A percentile compares a stretch with the other conserved stretches of the same genome.
phyloP scores from a whole-genome alignment of 257 asterid genomes.

The Galeopsis tetrahit region DNA sequence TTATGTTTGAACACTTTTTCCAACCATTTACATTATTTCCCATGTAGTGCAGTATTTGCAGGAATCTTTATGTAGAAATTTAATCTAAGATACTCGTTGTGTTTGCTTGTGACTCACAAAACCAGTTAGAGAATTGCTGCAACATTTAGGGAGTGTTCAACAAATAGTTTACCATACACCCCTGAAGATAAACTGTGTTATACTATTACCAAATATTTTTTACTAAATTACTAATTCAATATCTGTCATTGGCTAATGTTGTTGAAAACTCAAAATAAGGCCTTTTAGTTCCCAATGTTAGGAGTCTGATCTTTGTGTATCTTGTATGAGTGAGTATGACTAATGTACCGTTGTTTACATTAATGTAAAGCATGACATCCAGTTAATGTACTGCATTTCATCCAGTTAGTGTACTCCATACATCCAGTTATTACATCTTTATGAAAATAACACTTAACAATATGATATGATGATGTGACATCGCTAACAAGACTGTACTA shows the following conservation, averaged over 20 bases:
- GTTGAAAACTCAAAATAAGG: not conserved
- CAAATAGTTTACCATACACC: not conserved
- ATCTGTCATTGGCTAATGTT: not conserved
- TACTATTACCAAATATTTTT: not conserved
- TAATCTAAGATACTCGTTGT: not conserved
- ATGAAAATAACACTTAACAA: conserved; percentile 14
- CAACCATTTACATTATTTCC: not conserved
- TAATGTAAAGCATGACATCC: conserved; percentile 3
- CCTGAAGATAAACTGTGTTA: not conserved
- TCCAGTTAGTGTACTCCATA: not conserved
- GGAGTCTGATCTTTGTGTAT: conserved; percentile 1
- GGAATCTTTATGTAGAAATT: not conserved
- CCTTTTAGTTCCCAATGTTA: not conserved
- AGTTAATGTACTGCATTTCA: not conserved
- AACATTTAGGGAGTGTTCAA: not conserved
- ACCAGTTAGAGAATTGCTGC: conserved; percentile 14
- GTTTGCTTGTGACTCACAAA: conserved; percentile 5
- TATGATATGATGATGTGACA: not conserved
- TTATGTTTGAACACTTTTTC: conserved; percentile 4
- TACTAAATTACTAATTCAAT: conserved; percentile 1
- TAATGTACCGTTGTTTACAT: not conserved
- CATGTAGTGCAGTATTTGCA: conserved; percentile 8
- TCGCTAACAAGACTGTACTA: not conserved
- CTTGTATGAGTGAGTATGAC: conserved; percentile 15
- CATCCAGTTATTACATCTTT: conserved; percentile 4